phyloP scores from a whole-genome alignment of 768 basidiomycete species.

The Mycena galericulata region DNA sequence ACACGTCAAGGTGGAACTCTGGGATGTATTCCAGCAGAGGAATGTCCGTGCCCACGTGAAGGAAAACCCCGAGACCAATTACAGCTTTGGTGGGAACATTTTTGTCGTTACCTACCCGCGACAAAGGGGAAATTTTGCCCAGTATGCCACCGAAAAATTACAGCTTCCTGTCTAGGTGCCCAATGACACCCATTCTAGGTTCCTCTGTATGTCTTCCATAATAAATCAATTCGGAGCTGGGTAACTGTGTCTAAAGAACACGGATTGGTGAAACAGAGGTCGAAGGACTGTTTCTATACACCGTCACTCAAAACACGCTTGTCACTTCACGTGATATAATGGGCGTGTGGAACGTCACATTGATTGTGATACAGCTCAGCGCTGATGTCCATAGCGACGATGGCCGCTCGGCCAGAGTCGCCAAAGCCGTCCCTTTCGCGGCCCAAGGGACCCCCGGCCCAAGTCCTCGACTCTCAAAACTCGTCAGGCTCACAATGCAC shows the following conservation, averaged over 20 bases:
- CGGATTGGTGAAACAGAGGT: too few relatives aligned
- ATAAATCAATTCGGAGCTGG: too few relatives aligned
- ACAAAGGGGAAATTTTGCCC: neutral
- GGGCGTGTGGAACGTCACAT: constrained; percentile 17
- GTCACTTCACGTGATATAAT: constrained; percentile 20
- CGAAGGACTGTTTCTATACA: too few relatives aligned
- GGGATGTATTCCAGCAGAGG: neutral
- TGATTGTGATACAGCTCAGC: neutral
- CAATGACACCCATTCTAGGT: too few relatives aligned
- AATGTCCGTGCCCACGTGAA: neutral
- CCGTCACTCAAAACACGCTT: too few relatives aligned
- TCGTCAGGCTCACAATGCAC: constrained; percentile 29
- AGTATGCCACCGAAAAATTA: neutral
- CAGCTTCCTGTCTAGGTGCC: neutral
- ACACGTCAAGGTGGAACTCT: neutral
- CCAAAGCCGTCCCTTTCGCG: constrained; percentile 18
- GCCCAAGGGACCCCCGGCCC: constrained; percentile 1
- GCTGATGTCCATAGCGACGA: constrained; percentile 25
- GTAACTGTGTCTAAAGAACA: too few relatives aligned
- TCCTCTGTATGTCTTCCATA: too few relatives aligned
- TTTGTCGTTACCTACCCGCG: neutral
- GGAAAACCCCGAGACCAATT: neutral
- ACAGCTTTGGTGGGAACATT: neutral
- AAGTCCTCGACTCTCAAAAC: constrained; percentile 24
- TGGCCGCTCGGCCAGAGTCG: constrained; percentile 29